Conservation (phyloP, 148 eudicot genomes). For the Vaccinium vitisidaea region DNA sequence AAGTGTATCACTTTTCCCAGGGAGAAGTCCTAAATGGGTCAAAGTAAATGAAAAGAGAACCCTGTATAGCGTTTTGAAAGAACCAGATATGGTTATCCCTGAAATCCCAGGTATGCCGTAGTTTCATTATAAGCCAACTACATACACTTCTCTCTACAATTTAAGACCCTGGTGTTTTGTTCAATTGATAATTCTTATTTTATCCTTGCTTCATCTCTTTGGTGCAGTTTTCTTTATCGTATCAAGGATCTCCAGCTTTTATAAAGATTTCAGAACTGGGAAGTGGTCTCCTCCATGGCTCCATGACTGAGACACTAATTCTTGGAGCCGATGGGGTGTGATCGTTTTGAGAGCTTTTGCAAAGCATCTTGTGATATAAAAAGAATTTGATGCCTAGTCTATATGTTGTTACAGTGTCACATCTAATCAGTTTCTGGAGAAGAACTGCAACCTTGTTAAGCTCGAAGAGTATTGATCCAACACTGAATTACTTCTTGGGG, state of each 20-base stretch:
- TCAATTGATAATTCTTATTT: neutral
- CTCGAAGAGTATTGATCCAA: neutral
- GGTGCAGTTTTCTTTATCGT: constrained; percentile 76
- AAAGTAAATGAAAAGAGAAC: constrained; percentile 72
- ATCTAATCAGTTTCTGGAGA: neutral
- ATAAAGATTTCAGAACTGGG: constrained; percentile 71
- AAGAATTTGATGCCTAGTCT: neutral
- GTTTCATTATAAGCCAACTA: neutral
- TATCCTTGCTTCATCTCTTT: constrained; percentile 6
- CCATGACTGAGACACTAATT: neutral
- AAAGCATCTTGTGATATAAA: neutral
- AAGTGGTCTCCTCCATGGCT: constrained; percentile 58
- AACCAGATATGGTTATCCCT: constrained; percentile 57
- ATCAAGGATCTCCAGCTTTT: constrained; percentile 67
- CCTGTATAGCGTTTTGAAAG: constrained; percentile 64
- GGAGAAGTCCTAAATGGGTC: constrained; percentile 58
- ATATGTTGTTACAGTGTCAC: neutral
- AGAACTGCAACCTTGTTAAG: neutral
- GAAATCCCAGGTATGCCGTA: constrained; percentile 76
- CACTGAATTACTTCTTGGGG: too few relatives aligned
- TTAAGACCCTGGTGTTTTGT: neutral
- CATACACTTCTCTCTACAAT: neutral
- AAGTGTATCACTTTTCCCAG: constrained; percentile 30
- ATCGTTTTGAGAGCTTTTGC: neutral
- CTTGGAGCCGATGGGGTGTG: neutral